These are phyloP conservation scores for Arxiozyma slooffiae DNA, from an alignment of 1,139 yeast species.

Conservation along the genomic window DNA sequence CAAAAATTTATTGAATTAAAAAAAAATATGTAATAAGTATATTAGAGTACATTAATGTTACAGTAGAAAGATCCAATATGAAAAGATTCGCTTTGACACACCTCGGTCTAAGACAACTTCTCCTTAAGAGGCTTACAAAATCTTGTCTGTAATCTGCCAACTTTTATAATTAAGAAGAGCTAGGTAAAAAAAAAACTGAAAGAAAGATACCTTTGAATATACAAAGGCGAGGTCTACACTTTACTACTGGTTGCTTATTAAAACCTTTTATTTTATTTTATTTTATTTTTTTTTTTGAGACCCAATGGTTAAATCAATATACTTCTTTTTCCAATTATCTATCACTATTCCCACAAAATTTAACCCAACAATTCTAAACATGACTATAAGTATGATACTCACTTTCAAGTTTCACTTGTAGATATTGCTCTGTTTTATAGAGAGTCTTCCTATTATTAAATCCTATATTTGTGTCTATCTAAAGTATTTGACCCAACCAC, in stretches of 20 bases:
- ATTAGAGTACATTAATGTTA: slow-evolving; percentile 26
- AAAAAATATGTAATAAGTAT: slow-evolving; percentile 19
- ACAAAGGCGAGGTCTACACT: background rate
- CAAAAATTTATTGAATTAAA: slow-evolving; percentile 17
- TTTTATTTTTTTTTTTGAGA: too few species aligned
- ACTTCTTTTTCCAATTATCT: too few species aligned
- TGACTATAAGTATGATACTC: too few species aligned
- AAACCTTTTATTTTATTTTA: background rate
- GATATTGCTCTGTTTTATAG: too few species aligned
- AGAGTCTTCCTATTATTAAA: too few species aligned
- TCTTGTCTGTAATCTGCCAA: slow-evolving; percentile 58
- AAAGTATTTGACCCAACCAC: too few species aligned
- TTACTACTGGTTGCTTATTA: background rate
- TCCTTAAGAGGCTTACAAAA: slow-evolving; percentile 32
- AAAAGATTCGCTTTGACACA: slow-evolving; percentile 36
- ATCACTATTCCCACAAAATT: too few species aligned
- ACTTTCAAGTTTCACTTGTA: too few species aligned
- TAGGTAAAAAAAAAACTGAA: slow-evolving; percentile 68
- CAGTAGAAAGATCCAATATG: slow-evolving; percentile 22
- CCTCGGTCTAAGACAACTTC: slow-evolving; percentile 77
- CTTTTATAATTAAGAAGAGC: slow-evolving; percentile 81
- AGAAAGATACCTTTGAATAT: slow-evolving; percentile 30
- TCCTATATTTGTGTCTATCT: too few species aligned
- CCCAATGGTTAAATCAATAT: too few species aligned
- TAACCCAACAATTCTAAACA: too few species aligned